Evolutionary conservation across 768 basidiomycete species (phyloP).

Genomic region (Lactarius tabidus): DNA sequence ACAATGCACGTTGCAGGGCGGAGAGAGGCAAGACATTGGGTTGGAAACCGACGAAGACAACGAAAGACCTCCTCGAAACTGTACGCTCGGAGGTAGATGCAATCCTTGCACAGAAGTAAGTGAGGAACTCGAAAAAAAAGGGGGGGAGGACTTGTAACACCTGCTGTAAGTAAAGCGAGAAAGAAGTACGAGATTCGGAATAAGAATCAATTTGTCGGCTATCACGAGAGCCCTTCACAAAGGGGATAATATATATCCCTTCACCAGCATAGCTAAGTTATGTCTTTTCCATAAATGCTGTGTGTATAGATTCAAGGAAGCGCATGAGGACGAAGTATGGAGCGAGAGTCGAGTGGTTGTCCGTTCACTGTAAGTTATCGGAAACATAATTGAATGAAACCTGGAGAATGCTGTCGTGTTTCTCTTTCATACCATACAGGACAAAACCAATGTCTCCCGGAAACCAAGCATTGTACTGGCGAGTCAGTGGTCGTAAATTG

Average conservation of each 20-base stretch:
- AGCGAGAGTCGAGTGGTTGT: not conserved
- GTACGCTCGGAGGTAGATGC: slow-evolving; percentile 44
- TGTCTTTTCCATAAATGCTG: not conserved
- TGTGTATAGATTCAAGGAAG: not conserved
- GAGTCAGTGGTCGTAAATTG: too few relatives aligned
- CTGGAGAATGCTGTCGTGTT: not conserved
- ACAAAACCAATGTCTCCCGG: not conserved
- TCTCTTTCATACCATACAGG: not conserved
- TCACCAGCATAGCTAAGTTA: not conserved
- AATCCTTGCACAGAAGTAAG: slow-evolving; percentile 3
- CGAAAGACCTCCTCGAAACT: slow-evolving; percentile 47
- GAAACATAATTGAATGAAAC: not conserved
- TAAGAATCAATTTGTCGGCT: not conserved
- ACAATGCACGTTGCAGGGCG: slow-evolving; percentile 43
- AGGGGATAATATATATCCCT: not conserved
- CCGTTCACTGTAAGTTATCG: not conserved
- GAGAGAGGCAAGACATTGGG: slow-evolving; percentile 44
- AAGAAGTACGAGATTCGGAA: not conserved
- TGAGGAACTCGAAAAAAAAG: too few relatives aligned
- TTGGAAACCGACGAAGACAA: slow-evolving; percentile 49
- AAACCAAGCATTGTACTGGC: not conserved
- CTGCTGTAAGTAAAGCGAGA: not conserved
- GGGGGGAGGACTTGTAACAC: too few relatives aligned
- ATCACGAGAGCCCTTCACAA: not conserved
- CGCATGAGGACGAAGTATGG: too few relatives aligned